Percentiles rank a stretch among this genome's conserved stretches.
These are phyloP conservation scores for Myxozyma neglecta DNA, from an alignment of 805 yeast species.

Conservation along the genomic window DNA sequence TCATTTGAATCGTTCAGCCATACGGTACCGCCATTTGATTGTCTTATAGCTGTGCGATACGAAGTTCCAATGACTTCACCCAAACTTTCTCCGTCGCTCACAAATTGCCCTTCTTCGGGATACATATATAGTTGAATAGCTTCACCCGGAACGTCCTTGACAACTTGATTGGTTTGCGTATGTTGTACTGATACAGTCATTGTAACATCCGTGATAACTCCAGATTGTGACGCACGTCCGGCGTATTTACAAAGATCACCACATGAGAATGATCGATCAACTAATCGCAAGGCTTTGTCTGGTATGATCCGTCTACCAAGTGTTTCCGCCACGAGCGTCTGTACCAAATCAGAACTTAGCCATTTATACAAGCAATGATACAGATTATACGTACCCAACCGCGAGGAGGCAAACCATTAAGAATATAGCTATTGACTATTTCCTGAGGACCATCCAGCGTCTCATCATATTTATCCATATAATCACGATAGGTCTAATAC, in stretches of 20 bases:
- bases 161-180: conserved; percentile 25
- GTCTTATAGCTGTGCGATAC: conserved; percentile 13
- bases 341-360: background rate
- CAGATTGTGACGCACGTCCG: conserved; percentile 22
- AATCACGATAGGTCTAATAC: conserved; percentile 22
- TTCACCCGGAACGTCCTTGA: conserved; percentile 19
- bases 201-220: conserved; percentile 17
- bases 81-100: conserved; percentile 22
- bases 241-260: conserved; percentile 27
- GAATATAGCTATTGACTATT: conserved; percentile 15
- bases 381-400: conserved; percentile 25
- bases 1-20: conserved; percentile 23
- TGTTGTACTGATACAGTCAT: conserved; percentile 29
- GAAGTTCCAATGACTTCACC: conserved; percentile 18
- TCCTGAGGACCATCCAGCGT: conserved; percentile 26
- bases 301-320: conserved; percentile 22
- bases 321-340: conserved; percentile 26
- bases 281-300: conserved; percentile 24
- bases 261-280: conserved; percentile 26
- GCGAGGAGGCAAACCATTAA: conserved; percentile 26
- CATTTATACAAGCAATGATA: background rate
- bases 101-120: conserved; percentile 27
- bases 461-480: conserved; percentile 14
- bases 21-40: conserved; percentile 19
- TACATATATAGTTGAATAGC: conserved; percentile 19